Percentiles rank a stretch among this genome's conserved stretches.
Conservation (phyloP, 176 grass and related monocot genomes). For the Carex myosuroides region DNA sequence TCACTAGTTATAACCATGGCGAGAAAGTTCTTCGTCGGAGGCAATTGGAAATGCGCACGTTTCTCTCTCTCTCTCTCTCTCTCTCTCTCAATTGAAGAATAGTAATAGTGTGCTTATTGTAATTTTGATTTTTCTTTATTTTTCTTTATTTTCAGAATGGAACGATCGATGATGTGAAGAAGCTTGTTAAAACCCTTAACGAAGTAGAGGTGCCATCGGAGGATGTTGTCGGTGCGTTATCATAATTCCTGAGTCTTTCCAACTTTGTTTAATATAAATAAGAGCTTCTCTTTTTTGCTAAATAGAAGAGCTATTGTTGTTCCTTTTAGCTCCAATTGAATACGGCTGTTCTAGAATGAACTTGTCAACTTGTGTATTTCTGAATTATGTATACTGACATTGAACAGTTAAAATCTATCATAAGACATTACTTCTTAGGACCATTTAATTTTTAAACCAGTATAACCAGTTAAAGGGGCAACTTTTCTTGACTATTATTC, state of each 20-base stretch:
- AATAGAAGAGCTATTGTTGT: neutral
- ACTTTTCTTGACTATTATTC: too few species aligned
- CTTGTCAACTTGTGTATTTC: neutral
- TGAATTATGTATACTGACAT: neutral
- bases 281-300: too few species aligned
- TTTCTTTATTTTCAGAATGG: conserved; percentile 49
- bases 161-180: conserved; percentile 70
- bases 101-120: neutral
- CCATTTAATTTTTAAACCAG: neutral
- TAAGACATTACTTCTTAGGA: neutral
- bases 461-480: neutral
- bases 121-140: neutral
- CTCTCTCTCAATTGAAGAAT: neutral
- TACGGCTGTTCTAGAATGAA: neutral
- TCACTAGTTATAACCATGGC: conserved; percentile 23
- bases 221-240: conserved; percentile 58
- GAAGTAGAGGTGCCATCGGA: conserved; percentile 67
- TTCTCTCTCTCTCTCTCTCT: too few species aligned
- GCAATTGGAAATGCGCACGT: conserved; percentile 92
- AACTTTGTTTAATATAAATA: neutral
- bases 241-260: neutral
- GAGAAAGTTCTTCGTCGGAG: conserved; percentile 74
- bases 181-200: conserved; percentile 74
- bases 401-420: neutral
- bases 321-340: neutral